A percentile compares a stretch with the other conserved stretches of the same genome.
Evolutionary conservation across 164 flowering plant genomes (phyloP).

Genomic region (Vitis labrusca): DNA sequence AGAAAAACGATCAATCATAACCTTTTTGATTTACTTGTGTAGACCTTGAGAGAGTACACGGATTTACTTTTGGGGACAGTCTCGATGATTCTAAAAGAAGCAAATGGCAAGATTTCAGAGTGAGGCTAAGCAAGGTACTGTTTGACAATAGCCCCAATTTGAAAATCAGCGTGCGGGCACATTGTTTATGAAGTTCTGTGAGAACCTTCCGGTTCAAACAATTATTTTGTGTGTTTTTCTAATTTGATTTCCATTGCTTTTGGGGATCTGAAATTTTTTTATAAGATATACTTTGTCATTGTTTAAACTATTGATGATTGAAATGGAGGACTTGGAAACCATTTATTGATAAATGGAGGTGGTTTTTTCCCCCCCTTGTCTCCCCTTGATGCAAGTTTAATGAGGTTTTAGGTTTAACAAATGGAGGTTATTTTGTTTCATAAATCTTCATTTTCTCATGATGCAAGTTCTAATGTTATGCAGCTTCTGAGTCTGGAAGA

Average conservation of each 20-base stretch:
- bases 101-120: constrained; percentile 76
- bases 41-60: constrained; percentile 90
- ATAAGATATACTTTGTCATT: too few relatives aligned
- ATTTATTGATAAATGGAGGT: neutral
- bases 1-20: neutral
- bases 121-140: constrained; percentile 63
- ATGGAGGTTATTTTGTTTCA: too few relatives aligned
- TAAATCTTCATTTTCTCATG: too few relatives aligned
- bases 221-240: too few relatives aligned
- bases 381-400: too few relatives aligned
- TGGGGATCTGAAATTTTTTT: too few relatives aligned
- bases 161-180: neutral
- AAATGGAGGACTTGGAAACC: too few relatives aligned
- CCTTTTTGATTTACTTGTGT: constrained; percentile 19
- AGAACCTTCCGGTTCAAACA: too few relatives aligned
- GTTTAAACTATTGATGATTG: too few relatives aligned
- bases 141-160: neutral
- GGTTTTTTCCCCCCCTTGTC: neutral
- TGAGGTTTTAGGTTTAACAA: neutral
- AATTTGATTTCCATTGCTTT: too few relatives aligned
- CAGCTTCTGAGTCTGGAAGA: constrained; percentile 76
- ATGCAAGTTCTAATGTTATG: constrained; percentile 5
- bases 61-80: constrained; percentile 92
- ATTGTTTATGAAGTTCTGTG: too few relatives aligned
- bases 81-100: constrained; percentile 55